A percentile compares a stretch with the other conserved stretches of the same genome.
These are phyloP conservation scores for Mycosphaerella sp. DNA, from an alignment of 2,329 filamentous ascomycete genomes.

Conservation along the genomic window DNA sequence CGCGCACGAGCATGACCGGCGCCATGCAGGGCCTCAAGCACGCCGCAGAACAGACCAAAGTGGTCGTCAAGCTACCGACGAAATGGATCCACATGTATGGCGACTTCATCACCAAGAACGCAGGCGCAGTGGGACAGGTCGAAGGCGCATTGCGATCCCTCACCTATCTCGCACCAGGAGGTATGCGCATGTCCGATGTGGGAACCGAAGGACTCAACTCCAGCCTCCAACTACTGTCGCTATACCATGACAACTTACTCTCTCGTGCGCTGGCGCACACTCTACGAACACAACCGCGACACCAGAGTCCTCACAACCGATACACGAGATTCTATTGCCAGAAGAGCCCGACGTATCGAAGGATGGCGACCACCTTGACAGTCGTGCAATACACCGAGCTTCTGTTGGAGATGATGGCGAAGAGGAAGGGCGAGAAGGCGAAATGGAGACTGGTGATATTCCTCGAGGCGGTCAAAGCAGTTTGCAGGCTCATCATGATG, in stretches of 20 bases:
- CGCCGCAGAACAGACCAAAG: conserved; percentile 28
- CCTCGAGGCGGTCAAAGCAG: conserved; percentile 77
- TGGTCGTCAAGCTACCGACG: conserved; percentile 28
- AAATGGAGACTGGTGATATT: conserved; percentile 84
- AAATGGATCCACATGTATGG: conserved; percentile 55
- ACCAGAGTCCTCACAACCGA: conserved; percentile 51
- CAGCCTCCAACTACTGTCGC: conserved; percentile 77
- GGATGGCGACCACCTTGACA: conserved; percentile 74
- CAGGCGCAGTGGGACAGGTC: conserved; percentile 87
- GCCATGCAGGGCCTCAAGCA: conserved; percentile 28
- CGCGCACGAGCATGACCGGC: conserved; percentile 6
- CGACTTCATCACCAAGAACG: conserved; percentile 92
- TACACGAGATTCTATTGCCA: conserved; percentile 60
- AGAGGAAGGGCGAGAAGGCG: conserved; percentile 70
- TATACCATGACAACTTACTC: conserved; percentile 88
- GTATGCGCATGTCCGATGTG: conserved; percentile 86
- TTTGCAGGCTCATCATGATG: conserved; percentile 74
- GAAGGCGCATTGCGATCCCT: conserved; percentile 87
- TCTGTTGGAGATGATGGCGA: conserved; percentile 95
- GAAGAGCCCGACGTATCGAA: conserved; percentile 64
- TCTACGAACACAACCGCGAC: conserved; percentile 45
- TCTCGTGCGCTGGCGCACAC: conserved; percentile 53
- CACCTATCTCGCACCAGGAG: conserved; percentile 90
- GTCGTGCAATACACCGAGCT: conserved; percentile 93
- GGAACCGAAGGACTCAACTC: conserved; percentile 81